Evolutionary conservation across 176 grass and related monocot species (phyloP), one percentile per base, ranked within the genome.

Genomic region (Ensete ventricosum): DNA sequence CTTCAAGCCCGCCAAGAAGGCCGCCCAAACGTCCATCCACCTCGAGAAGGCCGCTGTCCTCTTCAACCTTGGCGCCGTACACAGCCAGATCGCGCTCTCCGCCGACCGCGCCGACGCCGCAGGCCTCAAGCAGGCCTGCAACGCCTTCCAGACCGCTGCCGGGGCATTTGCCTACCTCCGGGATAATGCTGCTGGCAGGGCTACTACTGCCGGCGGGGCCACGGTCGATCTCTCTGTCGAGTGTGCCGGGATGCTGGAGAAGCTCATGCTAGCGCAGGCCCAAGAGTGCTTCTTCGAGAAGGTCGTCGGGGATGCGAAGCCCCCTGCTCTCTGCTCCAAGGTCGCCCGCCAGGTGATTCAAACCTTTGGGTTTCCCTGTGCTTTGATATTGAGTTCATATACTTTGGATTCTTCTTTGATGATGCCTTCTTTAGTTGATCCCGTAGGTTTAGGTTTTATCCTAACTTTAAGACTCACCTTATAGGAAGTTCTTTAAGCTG

Each of bases 221-320:
- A 99, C 91, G 20, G 78, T 89, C 1, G 95, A 99, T 34, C 66
- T 99, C 51, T 86, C 91, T 14, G 86, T 91, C 10, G 95, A 99
- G 78, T 91, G 88, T 58, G 82, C 91, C 2, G 88, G 50, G 23
- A 99, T 99, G 91, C 88, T 94, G 43, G 95, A 99, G 82, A 94
- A 86, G 74, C 85, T 99, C 52, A 91, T 94, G 95, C 95, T 94
- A 27, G 95, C 95, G 29, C 95, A 99, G 78, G 91, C 95, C 11
- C 90, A 94, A 76, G 95, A 99, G 79, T 99, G 95, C 86, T 91
- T 99, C 88, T 99, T 91, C 71, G 95, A 99, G 88, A 99, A 91
- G 88, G 95, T 91, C 12, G 85, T 99, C 66, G 86, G 78, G 53
- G 95, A 90, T 11, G 95, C 84, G n/a, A 94, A 95, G 81, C 88